Conservation (phyloP, 768 basidiomycete species). For the Hygrocybe coccinea region DNA sequence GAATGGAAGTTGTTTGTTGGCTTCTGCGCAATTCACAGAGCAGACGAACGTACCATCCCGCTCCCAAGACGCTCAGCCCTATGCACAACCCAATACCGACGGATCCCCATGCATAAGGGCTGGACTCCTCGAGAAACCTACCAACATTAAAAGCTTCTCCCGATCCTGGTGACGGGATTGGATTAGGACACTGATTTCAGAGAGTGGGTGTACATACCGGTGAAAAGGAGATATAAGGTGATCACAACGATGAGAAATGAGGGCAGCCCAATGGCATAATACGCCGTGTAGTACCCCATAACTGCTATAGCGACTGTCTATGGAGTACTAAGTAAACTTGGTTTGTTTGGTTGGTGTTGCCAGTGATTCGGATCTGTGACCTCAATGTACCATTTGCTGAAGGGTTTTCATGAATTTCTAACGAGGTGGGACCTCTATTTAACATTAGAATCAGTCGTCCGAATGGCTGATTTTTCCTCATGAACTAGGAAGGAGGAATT, state of each 20-base stretch:
- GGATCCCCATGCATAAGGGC: constrained; percentile 89
- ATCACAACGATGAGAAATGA: constrained; percentile 58
- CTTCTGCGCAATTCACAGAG: constrained; percentile 3
- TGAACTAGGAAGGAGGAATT: constrained; percentile 77
- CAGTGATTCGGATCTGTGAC: constrained; percentile 6
- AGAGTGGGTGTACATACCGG: constrained; percentile 51
- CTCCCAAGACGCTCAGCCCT: constrained; percentile 88
- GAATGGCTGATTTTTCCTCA: background rate
- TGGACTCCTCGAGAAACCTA: constrained; percentile 88
- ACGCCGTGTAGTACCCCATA: constrained; percentile 50
- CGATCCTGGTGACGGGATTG: constrained; percentile 51
- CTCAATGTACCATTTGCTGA: constrained; percentile 91
- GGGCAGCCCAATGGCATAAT: constrained; percentile 67
- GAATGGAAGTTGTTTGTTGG: constrained; percentile 1
- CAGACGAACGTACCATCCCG: constrained; percentile 72
- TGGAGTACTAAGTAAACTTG: background rate
- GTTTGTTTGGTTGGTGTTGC: background rate
- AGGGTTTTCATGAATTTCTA: constrained; percentile 84
- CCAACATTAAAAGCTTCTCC: constrained; percentile 94
- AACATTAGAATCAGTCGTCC: background rate
- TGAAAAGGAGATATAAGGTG: constrained; percentile 85
- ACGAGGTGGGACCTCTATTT: constrained; percentile 52
- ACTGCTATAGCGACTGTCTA: too few relatives aligned
- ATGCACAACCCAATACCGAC: constrained; percentile 90
- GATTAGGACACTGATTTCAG: background rate